Base-by-base conservation (phyloP, 1,284 basidiomycete genomes). In the Amylostereum areolatum region DNA sequence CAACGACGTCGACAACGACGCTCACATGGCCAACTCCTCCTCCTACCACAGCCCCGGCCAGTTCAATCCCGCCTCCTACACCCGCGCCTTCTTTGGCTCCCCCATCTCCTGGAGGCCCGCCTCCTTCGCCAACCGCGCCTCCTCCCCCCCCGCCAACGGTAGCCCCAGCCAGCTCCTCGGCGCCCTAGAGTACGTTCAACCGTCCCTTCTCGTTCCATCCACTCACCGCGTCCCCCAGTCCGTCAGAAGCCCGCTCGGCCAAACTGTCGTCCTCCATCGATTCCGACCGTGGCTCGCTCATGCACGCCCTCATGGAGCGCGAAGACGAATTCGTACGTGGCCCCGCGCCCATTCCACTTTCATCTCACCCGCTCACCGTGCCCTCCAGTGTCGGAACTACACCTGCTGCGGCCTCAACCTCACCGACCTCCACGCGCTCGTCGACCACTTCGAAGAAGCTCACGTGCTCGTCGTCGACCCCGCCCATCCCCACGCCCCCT, bases 371-470 rank as follows among this genome's bases (percentile, higher is more conserved):
- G 42, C 34, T 50, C 45, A 24, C 11, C 39, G 30, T 45, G n/a
- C 40, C 11, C 39, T 48, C 33, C 48, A 85, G 76, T 89, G 86
- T 66, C 81, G 85, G 51, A 85, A 92, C 62, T 93, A 90, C 67
- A 81, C 82, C 1, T 93, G 90, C 68, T 93, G 90, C 60, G 89
- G 89, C 9, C 70, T 85, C 39, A 78, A 86, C 53, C 77, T 92
- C 25, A 79, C 78, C 43, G 90, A 92, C 64, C 78, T 93, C 6
- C 90, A 93, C 59, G 89, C 86, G 1, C 80, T 92, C 27, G 76
- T 92, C 4, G 89, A 92, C 65, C 90, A 92, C 61, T 92, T 92
- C 57, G 90, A 92, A 60, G 83, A 90, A 52, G 80, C 82, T 42
- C 90, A 92, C 64, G 86, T 92, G 59, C 74, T 86, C 52, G 79